A percentile compares a stretch with the other conserved stretches of the same genome.
Evolutionary conservation across 108 stramenopile genomes (phyloP).

Genomic region (Aureococcus anophagefferens): DNA sequence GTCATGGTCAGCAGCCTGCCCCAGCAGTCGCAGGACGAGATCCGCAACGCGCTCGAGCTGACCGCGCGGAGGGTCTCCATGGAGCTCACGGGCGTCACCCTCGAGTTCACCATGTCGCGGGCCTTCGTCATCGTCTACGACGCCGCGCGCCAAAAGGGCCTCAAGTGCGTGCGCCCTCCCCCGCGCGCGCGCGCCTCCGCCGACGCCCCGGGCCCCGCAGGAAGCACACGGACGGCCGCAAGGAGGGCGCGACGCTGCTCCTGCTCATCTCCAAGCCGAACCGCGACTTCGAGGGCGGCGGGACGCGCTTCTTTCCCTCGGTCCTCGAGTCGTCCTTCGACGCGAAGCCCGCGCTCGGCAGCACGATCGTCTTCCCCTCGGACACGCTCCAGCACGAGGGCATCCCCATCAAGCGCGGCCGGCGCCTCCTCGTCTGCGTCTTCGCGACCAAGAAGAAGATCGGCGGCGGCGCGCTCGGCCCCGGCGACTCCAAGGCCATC

Average conservation of each 20-base stretch:
- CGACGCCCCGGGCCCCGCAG: too few species aligned
- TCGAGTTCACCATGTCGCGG: not conserved
- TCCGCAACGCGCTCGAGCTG: not conserved
- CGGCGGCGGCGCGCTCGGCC: too few species aligned
- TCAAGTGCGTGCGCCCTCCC: too few species aligned
- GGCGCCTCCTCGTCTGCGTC: conserved; percentile 1
- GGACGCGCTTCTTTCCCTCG: not conserved
- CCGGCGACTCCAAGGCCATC: too few species aligned
- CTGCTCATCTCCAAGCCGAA: not conserved
- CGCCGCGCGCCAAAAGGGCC: not conserved
- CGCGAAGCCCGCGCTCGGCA: not conserved
- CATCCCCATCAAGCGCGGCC: not conserved
- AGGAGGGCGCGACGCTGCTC: not conserved
- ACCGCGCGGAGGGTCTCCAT: not conserved
- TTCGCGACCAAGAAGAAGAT: not conserved
- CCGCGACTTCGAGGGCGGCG: not conserved
- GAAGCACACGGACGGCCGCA: not conserved
- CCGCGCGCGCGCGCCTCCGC: too few species aligned
- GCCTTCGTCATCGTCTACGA: conserved; percentile 1
- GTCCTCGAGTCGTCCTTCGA: too few species aligned
- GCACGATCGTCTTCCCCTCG: not conserved
- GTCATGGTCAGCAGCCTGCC: not conserved
- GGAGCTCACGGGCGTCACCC: not conserved
- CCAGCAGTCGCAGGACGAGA: not conserved
- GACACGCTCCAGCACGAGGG: not conserved